Evolutionary conservation across 78 protist genomes (phyloP).

Genomic region (Dictyostelium brefeldianum): DNA sequence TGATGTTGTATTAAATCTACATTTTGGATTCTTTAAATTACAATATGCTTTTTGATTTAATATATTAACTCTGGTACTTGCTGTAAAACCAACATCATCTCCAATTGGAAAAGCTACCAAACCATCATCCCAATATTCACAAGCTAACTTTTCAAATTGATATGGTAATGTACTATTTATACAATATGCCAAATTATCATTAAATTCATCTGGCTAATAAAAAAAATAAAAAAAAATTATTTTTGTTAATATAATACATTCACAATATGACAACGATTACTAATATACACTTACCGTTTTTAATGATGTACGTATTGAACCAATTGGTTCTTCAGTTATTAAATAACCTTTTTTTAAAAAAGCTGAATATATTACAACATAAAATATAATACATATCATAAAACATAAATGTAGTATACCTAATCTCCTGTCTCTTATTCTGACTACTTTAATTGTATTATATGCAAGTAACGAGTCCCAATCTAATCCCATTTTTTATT

Average conservation of each 20-base stretch:
- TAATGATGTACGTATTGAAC: neutral
- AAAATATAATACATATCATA: slow-evolving; percentile 38
- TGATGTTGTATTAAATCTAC: slow-evolving; percentile 1
- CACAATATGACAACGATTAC: too few species aligned
- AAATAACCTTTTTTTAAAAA: slow-evolving; percentile 44
- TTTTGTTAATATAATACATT: neutral
- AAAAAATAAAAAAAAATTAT: neutral
- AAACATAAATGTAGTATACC: slow-evolving; percentile 69
- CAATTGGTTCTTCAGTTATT: slow-evolving; percentile 12
- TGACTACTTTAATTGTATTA: slow-evolving; percentile 26
- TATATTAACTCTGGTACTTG: slow-evolving; percentile 9
- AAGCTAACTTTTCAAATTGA: neutral
- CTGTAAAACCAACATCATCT: slow-evolving; percentile 13
- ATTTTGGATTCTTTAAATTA: slow-evolving; percentile 6
- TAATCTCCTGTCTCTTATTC: slow-evolving; percentile 71
- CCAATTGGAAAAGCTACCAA: slow-evolving; percentile 31
- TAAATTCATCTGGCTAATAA: slow-evolving; percentile 4
- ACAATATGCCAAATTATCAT: neutral
- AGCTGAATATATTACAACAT: slow-evolving; percentile 23
- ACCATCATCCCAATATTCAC: slow-evolving; percentile 74
- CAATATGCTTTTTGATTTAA: neutral
- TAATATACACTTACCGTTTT: neutral
- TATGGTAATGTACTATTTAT: neutral
- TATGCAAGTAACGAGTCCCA: neutral
- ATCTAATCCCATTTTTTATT: too few species aligned